These are phyloP conservation scores for Syncephalastrum contaminatum DNA, from an alignment of 371 early-diverging fungal species.

Conservation along the genomic window DNA sequence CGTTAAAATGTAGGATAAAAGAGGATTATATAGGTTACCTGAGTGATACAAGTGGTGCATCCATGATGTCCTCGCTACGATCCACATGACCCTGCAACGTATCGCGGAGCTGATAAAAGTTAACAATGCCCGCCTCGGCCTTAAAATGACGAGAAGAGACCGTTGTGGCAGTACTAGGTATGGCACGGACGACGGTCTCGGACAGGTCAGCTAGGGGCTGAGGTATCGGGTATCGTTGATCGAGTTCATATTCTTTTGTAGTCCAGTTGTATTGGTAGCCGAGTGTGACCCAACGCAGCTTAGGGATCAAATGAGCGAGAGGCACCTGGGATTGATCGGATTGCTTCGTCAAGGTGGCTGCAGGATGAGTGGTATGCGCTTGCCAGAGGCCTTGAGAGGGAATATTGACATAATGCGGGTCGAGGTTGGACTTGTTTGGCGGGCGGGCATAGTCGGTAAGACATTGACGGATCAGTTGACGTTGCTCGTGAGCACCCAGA, in stretches of 20 bases:
- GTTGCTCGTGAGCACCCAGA: slow-evolving; percentile 65
- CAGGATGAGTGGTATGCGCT: slow-evolving; percentile 18
- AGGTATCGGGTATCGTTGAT: slow-evolving; percentile 54
- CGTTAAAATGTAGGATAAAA: no score
- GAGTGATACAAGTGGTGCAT: slow-evolving; percentile 57
- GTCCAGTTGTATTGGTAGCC: slow-evolving; percentile 93
- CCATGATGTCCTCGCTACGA: slow-evolving; percentile 78
- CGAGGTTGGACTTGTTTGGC: slow-evolving; percentile 79
- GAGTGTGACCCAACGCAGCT: slow-evolving; percentile 85
- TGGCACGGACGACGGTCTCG: slow-evolving; percentile 48
- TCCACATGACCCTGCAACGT: slow-evolving; percentile 90
- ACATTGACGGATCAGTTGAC: slow-evolving; percentile 56
- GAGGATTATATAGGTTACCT: slow-evolving; percentile 3
- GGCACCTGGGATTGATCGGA: slow-evolving; percentile 18
- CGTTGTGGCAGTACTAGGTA: slow-evolving; percentile 28
- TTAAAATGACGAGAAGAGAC: slow-evolving; percentile 38
- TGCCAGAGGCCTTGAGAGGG: slow-evolving; percentile 67
- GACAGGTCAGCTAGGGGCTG: slow-evolving; percentile 39
- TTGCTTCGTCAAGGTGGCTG: slow-evolving; percentile 21
- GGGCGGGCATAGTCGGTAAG: slow-evolving; percentile 64
- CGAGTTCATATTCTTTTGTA: slow-evolving; percentile 66
- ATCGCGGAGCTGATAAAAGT: slow-evolving; percentile 82
- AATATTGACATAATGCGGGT: slow-evolving; percentile 65
- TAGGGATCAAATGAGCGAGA: slow-evolving; percentile 35
- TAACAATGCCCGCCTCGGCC: slow-evolving; percentile 89